phyloP scores from a whole-genome alignment of 306 rosid genomes.

The Pyrus pyrifolia region DNA sequence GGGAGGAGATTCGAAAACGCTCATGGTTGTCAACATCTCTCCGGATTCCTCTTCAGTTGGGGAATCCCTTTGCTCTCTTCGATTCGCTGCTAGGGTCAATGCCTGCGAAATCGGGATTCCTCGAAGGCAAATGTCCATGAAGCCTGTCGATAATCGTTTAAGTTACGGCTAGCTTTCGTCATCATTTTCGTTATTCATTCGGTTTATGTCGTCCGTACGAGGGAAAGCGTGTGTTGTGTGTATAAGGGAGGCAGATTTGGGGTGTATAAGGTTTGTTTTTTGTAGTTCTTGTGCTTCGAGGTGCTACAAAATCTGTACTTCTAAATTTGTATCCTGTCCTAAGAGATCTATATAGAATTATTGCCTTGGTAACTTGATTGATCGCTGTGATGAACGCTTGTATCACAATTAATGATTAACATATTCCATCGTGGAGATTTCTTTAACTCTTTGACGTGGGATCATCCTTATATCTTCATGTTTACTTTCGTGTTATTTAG shows the following conservation, averaged over 20 bases:
- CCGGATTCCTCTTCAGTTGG: constrained; percentile 71
- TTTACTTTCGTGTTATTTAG: too few species aligned
- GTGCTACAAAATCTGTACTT: constrained; percentile 27
- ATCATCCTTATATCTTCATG: background rate
- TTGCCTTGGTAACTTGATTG: background rate
- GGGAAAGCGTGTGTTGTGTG: constrained; percentile 2
- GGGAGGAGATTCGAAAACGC: constrained; percentile 89
- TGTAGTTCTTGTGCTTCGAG: constrained; percentile 22
- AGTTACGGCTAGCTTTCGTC: constrained; percentile 29
- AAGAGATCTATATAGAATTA: background rate
- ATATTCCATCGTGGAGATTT: too few species aligned
- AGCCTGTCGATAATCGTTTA: constrained; percentile 48
- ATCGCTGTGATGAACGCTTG: too few species aligned
- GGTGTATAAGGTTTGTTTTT: constrained; percentile 21
- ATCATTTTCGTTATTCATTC: background rate
- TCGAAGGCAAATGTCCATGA: constrained; percentile 48
- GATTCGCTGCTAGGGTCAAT: constrained; percentile 90
- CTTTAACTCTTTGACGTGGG: background rate
- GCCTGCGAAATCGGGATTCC: constrained; percentile 88
- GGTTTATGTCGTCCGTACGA: constrained; percentile 8
- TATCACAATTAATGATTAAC: too few species aligned
- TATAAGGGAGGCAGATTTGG: constrained; percentile 15
- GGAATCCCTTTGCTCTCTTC: constrained; percentile 88
- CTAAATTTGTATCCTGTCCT: background rate
- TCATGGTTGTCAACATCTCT: constrained; percentile 86